phyloP scores from a whole-genome alignment of 257 asterid genomes.

The Solanum clarkiae region DNA sequence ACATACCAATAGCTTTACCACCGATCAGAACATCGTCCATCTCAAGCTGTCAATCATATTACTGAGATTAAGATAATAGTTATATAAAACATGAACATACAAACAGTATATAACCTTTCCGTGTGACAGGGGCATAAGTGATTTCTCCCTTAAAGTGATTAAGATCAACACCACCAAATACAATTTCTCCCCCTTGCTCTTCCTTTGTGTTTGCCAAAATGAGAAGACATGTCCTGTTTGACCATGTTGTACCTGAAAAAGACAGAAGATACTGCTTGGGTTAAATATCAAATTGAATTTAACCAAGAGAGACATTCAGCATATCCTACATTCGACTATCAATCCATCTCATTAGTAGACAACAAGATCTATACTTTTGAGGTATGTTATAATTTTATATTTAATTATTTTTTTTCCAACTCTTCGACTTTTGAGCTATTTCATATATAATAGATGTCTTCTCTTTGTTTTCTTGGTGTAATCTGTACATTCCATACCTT shows the following conservation, averaged over 20 bases:
- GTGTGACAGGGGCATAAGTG: conserved; percentile 67
- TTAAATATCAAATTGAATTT: neutral
- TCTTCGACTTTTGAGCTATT: too few relatives aligned
- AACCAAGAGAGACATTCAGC: neutral
- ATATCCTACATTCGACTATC: neutral
- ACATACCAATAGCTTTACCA: conserved; percentile 75
- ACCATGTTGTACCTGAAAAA: conserved; percentile 75
- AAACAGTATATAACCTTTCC: conserved; percentile 51
- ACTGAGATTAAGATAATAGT: neutral
- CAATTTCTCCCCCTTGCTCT: conserved; percentile 84
- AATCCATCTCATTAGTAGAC: too few relatives aligned
- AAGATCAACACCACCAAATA: conserved; percentile 88
- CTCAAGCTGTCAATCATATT: conserved; percentile 44
- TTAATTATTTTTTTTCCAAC: too few relatives aligned
- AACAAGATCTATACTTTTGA: neutral
- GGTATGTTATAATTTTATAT: neutral
- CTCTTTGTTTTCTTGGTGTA: too few relatives aligned
- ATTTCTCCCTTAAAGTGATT: conserved; percentile 38
- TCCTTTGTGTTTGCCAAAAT: conserved; percentile 69
- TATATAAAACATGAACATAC: neutral
- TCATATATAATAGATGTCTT: too few relatives aligned
- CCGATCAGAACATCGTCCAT: conserved; percentile 94
- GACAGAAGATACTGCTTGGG: neutral
- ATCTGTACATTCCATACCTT: too few relatives aligned
- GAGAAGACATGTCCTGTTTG: conserved; percentile 60